Conservation (phyloP, 2,329 filamentous ascomycete species). For the Blastomyces emzantsi region DNA sequence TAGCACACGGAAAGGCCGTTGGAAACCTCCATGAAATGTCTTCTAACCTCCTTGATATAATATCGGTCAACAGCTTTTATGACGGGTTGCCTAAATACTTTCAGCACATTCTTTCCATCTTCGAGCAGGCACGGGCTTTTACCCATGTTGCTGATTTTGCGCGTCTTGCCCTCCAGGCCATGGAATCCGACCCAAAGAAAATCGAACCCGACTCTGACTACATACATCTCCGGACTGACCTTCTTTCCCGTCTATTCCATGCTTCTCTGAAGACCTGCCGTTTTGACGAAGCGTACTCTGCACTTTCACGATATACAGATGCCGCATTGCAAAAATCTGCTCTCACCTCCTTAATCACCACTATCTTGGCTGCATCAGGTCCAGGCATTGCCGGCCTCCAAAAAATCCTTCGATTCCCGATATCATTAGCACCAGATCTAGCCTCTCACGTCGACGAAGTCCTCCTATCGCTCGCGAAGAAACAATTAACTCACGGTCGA, state of each 20-base stretch:
- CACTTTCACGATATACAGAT: conserved; percentile 64
- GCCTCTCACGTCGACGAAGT: conserved; percentile 70
- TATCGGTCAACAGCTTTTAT: conserved; percentile 59
- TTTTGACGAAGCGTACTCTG: conserved; percentile 74
- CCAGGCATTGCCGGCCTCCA: conserved; percentile 41
- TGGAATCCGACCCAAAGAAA: conserved; percentile 27
- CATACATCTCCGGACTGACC: conserved; percentile 50
- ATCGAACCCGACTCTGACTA: conserved; percentile 30
- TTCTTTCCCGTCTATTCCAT: conserved; percentile 76
- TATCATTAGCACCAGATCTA: conserved; percentile 54
- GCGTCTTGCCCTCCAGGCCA: conserved; percentile 60
- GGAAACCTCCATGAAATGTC: conserved; percentile 40
- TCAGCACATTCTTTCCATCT: conserved; percentile 73
- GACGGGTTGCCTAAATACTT: conserved; percentile 76
- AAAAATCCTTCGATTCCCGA: conserved; percentile 63
- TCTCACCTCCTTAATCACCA: conserved; percentile 56
- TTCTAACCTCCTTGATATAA: conserved; percentile 60
- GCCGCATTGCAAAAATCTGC: conserved; percentile 61
- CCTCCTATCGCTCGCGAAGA: conserved; percentile 61
- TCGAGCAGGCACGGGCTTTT: conserved; percentile 66
- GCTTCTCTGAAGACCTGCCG: conserved; percentile 69
- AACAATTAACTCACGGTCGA: conserved; percentile 50
- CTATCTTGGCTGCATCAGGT: conserved; percentile 34
- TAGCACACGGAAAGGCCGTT: conserved; percentile 37
- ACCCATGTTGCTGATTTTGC: conserved; percentile 80